Conservation (phyloP, 2,329 filamentous ascomycete genomes). For the Colletotrichum godetiae region DNA sequence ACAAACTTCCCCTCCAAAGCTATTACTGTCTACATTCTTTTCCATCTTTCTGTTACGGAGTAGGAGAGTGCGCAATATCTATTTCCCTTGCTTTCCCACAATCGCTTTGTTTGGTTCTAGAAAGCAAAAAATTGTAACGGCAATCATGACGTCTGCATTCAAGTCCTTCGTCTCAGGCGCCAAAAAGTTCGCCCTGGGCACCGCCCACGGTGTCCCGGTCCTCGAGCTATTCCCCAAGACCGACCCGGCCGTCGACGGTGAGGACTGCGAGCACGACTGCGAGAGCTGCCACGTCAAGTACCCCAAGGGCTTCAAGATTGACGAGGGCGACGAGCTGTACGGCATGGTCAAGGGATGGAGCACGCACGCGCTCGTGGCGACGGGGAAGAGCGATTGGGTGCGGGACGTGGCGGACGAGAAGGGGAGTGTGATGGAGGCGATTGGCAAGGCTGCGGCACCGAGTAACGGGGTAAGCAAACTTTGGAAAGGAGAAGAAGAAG, state of each 20-base stretch:
- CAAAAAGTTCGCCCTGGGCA: constrained; percentile 47
- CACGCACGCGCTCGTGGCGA: constrained; percentile 91
- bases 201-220: constrained; percentile 39
- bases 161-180: constrained; percentile 53
- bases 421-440: constrained; percentile 84
- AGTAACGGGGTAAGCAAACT: constrained; percentile 72
- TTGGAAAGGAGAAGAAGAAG: too few species aligned
- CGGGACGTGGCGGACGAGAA: constrained; percentile 89
- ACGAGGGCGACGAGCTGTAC: constrained; percentile 83
- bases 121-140: constrained; percentile 36
- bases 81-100: background rate
- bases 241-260: constrained; percentile 81
- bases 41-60: background rate
- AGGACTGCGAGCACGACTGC: constrained; percentile 91
- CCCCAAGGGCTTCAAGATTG: constrained; percentile 77
- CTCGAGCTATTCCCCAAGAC: constrained; percentile 78
- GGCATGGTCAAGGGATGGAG: constrained; percentile 88
- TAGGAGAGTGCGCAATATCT: background rate
- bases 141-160: constrained; percentile 54
- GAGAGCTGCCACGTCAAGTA: constrained; percentile 82
- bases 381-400: constrained; percentile 97
- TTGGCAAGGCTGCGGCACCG: constrained; percentile 68
- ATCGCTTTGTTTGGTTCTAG: background rate
- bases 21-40: background rate
- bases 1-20: background rate